A percentile compares a stretch with the other conserved stretches of the same genome.
These are phyloP conservation scores for Immersiporthe knoxdaviesiana DNA, from an alignment of 2,329 filamentous ascomycete species.

Conservation along the genomic window DNA sequence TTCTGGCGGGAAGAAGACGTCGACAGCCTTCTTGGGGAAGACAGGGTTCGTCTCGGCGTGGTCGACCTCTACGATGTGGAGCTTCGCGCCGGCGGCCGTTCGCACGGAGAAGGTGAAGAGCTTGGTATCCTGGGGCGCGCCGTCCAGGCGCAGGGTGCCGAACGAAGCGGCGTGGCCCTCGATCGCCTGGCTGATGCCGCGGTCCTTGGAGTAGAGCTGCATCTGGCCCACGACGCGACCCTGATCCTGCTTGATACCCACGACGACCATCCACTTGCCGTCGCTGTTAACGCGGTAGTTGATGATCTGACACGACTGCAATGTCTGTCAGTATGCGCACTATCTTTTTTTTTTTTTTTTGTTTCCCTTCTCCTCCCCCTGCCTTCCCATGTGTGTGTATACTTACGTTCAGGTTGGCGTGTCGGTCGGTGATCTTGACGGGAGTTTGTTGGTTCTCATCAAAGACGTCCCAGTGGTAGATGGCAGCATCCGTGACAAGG, in stretches of 20 bases:
- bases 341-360: neutral
- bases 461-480: slow-evolving; percentile 98
- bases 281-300: slow-evolving; percentile 97
- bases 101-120: slow-evolving; percentile 96
- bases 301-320: slow-evolving; percentile 96
- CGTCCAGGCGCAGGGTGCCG: slow-evolving; percentile 85
- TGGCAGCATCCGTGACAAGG: slow-evolving; percentile 84
- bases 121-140: slow-evolving; percentile 87
- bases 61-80: slow-evolving; percentile 97
- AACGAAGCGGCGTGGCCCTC: slow-evolving; percentile 97
- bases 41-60: slow-evolving; percentile 85
- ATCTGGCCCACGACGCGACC: slow-evolving; percentile 94
- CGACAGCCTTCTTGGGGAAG: slow-evolving; percentile 94
- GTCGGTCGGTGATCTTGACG: slow-evolving; percentile 92
- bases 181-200: slow-evolving; percentile 96
- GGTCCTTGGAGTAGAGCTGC: slow-evolving; percentile 95
- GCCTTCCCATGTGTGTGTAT: neutral
- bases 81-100: slow-evolving; percentile 81
- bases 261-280: slow-evolving; percentile 97
- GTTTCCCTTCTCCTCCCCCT: too few species aligned
- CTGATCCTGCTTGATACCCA: slow-evolving; percentile 92
- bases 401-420: slow-evolving; percentile 82
- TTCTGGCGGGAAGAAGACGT: slow-evolving; percentile 96
- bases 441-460: slow-evolving; percentile 78
- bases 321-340: slow-evolving; percentile 27